Evolutionary conservation across 2,329 filamentous ascomycete genomes (phyloP), one percentile per base, ranked within the genome.

Genomic region (Penicillium occitanis): DNA sequence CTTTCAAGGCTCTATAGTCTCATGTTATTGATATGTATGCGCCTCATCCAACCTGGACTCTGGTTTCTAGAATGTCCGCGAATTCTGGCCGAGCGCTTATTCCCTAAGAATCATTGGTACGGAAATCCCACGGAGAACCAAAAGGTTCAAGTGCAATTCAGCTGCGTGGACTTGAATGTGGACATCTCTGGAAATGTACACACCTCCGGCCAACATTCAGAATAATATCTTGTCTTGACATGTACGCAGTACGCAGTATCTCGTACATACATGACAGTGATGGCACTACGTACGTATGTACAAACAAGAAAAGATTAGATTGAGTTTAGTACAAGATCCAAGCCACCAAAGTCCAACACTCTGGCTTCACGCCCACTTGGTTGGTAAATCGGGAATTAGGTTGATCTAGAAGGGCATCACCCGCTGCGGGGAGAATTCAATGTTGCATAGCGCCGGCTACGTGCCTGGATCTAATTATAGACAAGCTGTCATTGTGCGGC

Each of bases 321-420:
- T 42, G 25, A 61, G 22, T 48, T 61, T 50, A 50, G 53, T 35
- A 35, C 5, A 35, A 33, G 40, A 5, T 35, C 42, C n/a, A 61
- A 61, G 59, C n/a, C 59, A 61, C 59, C 25, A 40, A 22, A 57
- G 53, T 22, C 57, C 53, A 58, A 37, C 53, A 40, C 17, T 57
- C 28, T 22, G 51, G 51, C n/a, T 35, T 14, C 37, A 14, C 30
- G 28, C 53, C n/a, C 53, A 44, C 17, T 11, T 28, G 40, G 2
- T 11, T 59, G 33, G 33, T 42, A 44, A 28, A 19, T 30, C 14
- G 37, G 22, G 22, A 59, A 44, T 59, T 59, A 59, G 22, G 57
- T 46, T 44, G 57, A 40, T 60, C 57, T 60, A 46, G 40, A 30
- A 60, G 40, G 13, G 7, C 57, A 25, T 46, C 57, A 46, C 57